A percentile compares a stretch with the other conserved stretches of the same genome.
phyloP scores from a whole-genome alignment of 1,284 basidiomycete genomes.

The Pseudozyma sp. region DNA sequence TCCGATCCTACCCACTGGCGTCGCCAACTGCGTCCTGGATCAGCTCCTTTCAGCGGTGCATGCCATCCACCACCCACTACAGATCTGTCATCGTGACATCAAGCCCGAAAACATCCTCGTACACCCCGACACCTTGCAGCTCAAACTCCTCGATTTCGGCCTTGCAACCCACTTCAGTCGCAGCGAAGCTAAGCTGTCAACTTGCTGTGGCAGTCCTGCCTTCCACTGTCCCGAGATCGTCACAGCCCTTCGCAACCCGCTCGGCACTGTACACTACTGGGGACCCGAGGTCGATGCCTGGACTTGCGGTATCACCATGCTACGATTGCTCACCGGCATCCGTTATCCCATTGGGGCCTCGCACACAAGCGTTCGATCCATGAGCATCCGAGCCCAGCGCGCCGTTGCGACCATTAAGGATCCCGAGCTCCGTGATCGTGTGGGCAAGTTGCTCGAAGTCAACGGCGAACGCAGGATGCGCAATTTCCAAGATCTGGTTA shows the following conservation, averaged over 20 bases:
- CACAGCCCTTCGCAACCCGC: conserved; percentile 71
- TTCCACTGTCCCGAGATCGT: conserved; percentile 74
- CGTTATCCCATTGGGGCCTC: conserved; percentile 73
- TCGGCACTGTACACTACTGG: conserved; percentile 70
- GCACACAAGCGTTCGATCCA: conserved; percentile 71
- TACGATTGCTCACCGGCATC: conserved; percentile 71
- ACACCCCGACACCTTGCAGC: conserved; percentile 68
- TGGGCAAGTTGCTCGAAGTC: conserved; percentile 71
- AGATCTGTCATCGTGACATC: conserved; percentile 74
- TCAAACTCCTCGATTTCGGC: conserved; percentile 73
- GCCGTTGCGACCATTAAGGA: conserved; percentile 70
- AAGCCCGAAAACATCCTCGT: conserved; percentile 72
- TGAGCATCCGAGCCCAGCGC: conserved; percentile 71
- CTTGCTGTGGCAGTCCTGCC: conserved; percentile 73
- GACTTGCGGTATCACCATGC: conserved; percentile 73
- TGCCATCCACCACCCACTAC: conserved; percentile 72
- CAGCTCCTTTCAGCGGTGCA: conserved; percentile 73
- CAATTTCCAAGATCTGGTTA: conserved; percentile 68
- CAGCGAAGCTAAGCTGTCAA: conserved; percentile 73
- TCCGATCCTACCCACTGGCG: conserved; percentile 61
- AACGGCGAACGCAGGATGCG: conserved; percentile 71
- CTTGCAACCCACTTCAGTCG: conserved; percentile 73
- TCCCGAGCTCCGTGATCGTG: conserved; percentile 68
- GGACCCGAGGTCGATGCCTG: conserved; percentile 74
- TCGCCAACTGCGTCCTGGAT: conserved; percentile 70